These are phyloP conservation scores for Malus hybrid DNA, from an alignment of 331 rosid species.

Conservation along the genomic window DNA sequence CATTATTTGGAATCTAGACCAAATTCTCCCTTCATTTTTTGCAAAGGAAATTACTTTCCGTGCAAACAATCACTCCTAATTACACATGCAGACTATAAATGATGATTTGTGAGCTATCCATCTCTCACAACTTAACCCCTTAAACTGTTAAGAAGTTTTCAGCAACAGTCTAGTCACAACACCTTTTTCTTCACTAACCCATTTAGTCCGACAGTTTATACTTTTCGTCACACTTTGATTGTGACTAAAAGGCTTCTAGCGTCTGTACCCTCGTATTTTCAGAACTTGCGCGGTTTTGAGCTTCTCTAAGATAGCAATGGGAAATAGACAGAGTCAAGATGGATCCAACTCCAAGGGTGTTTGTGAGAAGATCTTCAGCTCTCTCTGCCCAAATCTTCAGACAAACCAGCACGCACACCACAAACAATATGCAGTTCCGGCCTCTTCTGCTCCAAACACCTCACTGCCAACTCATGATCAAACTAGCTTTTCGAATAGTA, in stretches of 20 bases:
- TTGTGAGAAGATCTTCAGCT: too few relatives aligned
- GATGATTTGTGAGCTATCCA: neutral
- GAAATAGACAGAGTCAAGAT: neutral
- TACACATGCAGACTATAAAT: conserved; percentile 2
- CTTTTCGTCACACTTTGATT: too few relatives aligned
- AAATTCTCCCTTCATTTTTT: neutral
- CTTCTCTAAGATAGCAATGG: conserved; percentile 7
- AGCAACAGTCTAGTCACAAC: too few relatives aligned
- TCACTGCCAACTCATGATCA: neutral
- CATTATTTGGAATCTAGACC: conserved; percentile 16
- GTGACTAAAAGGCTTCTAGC: too few relatives aligned
- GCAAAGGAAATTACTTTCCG: neutral
- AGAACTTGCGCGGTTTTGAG: neutral
- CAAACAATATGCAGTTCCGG: neutral
- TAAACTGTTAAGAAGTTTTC: too few relatives aligned
- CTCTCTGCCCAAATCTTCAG: neutral
- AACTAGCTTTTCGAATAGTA: neutral
- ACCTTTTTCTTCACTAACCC: too few relatives aligned
- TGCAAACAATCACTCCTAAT: neutral
- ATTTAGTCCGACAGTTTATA: too few relatives aligned
- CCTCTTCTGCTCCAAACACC: neutral
- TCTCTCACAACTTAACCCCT: neutral
- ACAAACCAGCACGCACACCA: too few relatives aligned
- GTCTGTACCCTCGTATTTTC: neutral
- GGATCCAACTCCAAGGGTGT: too few relatives aligned